Percentiles rank a stretch among this genome's conserved stretches.
Evolutionary conservation across 441 rosid genomes (phyloP).

Genomic region (Gossypium laxum): DNA sequence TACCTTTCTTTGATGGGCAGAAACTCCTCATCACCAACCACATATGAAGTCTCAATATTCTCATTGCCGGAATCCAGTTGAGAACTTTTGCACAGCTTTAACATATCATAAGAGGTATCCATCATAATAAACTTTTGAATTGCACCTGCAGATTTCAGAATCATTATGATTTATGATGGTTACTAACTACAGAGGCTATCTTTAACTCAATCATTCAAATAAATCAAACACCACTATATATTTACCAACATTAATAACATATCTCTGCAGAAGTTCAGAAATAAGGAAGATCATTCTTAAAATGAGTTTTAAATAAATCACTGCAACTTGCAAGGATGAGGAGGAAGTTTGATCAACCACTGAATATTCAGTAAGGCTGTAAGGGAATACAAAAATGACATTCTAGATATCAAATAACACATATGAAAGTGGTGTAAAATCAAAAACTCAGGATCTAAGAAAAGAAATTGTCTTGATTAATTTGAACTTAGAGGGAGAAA

Average conservation of each 20-base stretch:
- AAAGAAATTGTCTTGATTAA: background rate
- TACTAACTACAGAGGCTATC: background rate
- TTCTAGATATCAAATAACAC: background rate
- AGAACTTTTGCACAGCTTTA: constrained; percentile 54
- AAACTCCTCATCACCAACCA: constrained; percentile 90
- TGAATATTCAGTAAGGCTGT: background rate
- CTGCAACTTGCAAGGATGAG: background rate
- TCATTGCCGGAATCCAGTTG: constrained; percentile 25
- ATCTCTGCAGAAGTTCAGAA: background rate
- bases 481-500: background rate
- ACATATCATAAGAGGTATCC: constrained; percentile 83
- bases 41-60: constrained; percentile 47
- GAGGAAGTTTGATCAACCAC: background rate
- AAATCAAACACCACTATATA: background rate
- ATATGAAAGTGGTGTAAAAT: background rate
- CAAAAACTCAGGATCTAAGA: background rate
- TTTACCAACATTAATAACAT: background rate
- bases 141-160: constrained; percentile 40
- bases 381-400: background rate
- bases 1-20: constrained; percentile 80
- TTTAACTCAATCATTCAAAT: background rate
- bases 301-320: background rate
- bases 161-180: background rate
- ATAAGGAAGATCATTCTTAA: background rate
- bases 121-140: constrained; percentile 83